Base-by-base conservation (phyloP, 1,139 yeast species). In the Nakaseomyces sp. region DNA sequence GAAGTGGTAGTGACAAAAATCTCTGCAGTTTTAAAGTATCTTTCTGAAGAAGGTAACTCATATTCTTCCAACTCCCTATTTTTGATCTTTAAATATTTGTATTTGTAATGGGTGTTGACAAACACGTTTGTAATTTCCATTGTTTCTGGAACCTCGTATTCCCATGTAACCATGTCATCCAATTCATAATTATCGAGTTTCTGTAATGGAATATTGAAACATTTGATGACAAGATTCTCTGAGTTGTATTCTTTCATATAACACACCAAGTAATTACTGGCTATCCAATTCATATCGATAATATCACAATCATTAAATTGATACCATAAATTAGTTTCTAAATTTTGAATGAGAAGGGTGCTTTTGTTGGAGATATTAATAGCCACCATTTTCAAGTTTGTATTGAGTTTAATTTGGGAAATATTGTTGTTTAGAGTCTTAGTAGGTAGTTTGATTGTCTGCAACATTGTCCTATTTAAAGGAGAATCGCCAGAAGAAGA, bases 271-370 rank as follows among this genome's bases (percentile, higher is more conserved):
- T 60, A 61, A 6, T 58, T 53, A 28, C 46, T 51, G 4, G 61
- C 63, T n/a, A 63, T 31, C 66, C 66, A 63, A 13, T 54, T 49
- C 55, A 58, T 48, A 35, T 54, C 57, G 4, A 57, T 16, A 5
- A 63, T 50, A 4, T 47, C 46, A 16, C 56, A 30, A 13, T 60
- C 57, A 8, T 46, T 43, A 46, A 58, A 61, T 25, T 50, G 52
- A 33, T 45, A 47, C 66, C 65, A 62, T 12, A 40, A 32, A 40
- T 51, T 56, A 3, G 63, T 52, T 32, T 52, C 56, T 37, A 56
- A 35, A 44, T 60, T 56, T 17, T 55, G 55, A 4, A 63, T 43
- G 13, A 60, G 43, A 37, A 63, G 43, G 9, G 58, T 45, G 33
- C 55, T 53, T 40, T 61, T 63, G 45, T 63, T 63, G 0, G 61